Conservation (phyloP, 2,329 filamentous ascomycete species). For the Hansfordia pulvinata region DNA sequence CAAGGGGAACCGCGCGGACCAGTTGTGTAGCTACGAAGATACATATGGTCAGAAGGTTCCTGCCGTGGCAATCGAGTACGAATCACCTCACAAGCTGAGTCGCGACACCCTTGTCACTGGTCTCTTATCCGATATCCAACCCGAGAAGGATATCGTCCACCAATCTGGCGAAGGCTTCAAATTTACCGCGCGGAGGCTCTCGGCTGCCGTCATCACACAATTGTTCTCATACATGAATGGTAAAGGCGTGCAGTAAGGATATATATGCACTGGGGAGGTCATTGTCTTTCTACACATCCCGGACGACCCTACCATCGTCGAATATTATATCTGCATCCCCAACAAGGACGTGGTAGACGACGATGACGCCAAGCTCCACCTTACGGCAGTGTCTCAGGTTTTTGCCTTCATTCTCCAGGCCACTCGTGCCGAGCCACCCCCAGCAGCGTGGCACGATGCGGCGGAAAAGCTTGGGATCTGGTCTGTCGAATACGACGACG, state of each 20-base stretch:
- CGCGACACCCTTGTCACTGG: conserved; percentile 17
- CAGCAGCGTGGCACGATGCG: conserved; percentile 16
- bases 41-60: no score
- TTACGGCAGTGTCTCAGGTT: no score
- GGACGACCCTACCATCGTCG: conserved; percentile 17
- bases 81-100: no score
- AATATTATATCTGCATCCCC: conserved; percentile 18
- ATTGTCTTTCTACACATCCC: conserved; percentile 21
- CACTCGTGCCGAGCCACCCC: conserved; percentile 13
- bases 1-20: conserved; percentile 17
- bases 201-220: conserved; percentile 21
- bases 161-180: conserved; percentile 14
- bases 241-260: conserved; percentile 20
- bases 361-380: no score
- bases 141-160: conserved; percentile 18
- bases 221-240: conserved; percentile 25
- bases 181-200: conserved; percentile 16
- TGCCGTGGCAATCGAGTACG: no score
- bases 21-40: conserved; percentile 17
- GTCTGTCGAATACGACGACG: conserved; percentile 11
- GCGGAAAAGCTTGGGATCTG: conserved; percentile 15
- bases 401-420: no score
- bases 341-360: conserved; percentile 20
- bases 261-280: conserved; percentile 18
- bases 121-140: conserved; percentile 19